These are phyloP conservation scores for Syzygium aromaticum DNA, from an alignment of 345 rosid species.

Conservation along the genomic window DNA sequence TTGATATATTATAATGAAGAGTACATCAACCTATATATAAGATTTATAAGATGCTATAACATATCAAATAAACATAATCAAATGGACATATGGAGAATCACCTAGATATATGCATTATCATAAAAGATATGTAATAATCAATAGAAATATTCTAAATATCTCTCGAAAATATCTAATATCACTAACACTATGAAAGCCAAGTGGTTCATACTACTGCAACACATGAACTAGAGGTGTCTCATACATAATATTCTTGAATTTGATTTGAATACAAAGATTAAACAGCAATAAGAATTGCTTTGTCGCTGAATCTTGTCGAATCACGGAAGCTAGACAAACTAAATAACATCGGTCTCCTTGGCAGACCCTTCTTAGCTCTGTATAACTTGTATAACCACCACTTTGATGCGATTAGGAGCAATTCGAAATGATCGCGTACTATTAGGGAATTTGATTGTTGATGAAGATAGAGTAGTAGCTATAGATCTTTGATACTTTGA, in stretches of 20 bases:
- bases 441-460: no score
- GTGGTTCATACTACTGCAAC: not conserved
- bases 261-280: not conserved
- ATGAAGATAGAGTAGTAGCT: no score
- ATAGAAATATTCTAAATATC: no score
- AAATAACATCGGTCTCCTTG: not conserved
- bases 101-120: no score
- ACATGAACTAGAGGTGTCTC: not conserved
- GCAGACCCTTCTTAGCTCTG: not conserved
- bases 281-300: not conserved
- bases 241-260: not conserved
- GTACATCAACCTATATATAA: no score
- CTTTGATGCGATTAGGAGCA: slow-evolving; percentile 37
- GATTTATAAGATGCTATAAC: no score
- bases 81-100: no score
- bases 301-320: not conserved
- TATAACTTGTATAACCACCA: slow-evolving; percentile 3
- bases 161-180: no score
- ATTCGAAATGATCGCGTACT: slow-evolving; percentile 54
- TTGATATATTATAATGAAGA: no score
- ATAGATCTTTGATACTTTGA: no score
- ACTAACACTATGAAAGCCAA: not conserved
- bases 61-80: no score
- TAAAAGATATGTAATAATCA: no score
- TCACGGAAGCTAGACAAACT: not conserved